Base-by-base conservation (phyloP, 371 early-diverging fungal species). In the Mucor plumbeus region DNA sequence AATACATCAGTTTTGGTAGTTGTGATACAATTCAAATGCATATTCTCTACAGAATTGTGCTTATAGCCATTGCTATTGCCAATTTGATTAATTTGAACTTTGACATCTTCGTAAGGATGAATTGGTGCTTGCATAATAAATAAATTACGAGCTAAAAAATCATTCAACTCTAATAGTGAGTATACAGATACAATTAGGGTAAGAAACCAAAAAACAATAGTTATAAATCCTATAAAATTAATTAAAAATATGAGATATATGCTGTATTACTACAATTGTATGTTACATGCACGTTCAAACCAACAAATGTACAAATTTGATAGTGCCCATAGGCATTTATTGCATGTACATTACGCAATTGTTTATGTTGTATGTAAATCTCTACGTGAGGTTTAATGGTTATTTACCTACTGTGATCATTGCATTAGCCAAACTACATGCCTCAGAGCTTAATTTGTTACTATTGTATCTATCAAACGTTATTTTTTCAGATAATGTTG, bases 361-460 rank as follows among this genome's bases (percentile, higher is more conserved):
- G 50, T 50, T 50, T 26, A 50, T 50, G 50, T 21, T 21, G n/a
- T n/a, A n/a, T 43, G 43, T 43, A 43, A 1, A 43, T 43, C n/a
- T 15, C 5, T 17, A 44, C 26, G 17, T 44, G 44, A 1, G 7
- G n/a, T 1, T 5, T 44, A 8, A 44, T 44, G 44, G n/a, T n/a
- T 17, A 5, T 19, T 68, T 69, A 69, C 69, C 60, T 64, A 59
- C 34, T 26, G 47, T 36, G 10, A 68, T 57, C 47, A 57, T 68
- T 44, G 57, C 26, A 47, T 62, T 38, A 17, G 55, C 41, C 7
- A 62, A 48, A 17, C 17, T 26, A 38, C 63, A 68, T n/a, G 36
- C 58, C 44, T 26, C 15, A 7, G 19, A 57, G 55, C 38, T 47
- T n/a, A 44, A 19, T 33, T 15, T 17, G 50, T 6, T 11, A 15